Conservation (phyloP, 164 flowering plant species). For the Vitis rupestris region DNA sequence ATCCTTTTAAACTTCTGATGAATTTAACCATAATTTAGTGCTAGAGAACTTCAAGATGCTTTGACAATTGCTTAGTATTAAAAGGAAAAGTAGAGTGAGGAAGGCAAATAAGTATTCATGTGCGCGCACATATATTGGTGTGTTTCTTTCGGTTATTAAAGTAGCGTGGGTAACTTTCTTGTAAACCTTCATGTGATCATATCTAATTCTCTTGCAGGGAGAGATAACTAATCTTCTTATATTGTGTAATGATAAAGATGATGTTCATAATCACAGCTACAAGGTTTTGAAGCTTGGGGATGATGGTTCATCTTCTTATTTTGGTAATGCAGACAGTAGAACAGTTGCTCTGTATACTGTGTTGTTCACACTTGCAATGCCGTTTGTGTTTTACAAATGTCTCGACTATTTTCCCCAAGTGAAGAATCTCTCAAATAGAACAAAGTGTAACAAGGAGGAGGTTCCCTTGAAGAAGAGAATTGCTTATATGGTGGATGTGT, state of each 20-base stretch:
- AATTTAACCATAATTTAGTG: too few relatives aligned
- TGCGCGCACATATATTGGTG: too few relatives aligned
- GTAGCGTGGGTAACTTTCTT: too few relatives aligned
- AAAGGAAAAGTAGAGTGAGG: too few relatives aligned
- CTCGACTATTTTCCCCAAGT: conserved; percentile 61
- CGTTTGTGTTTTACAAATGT: conserved; percentile 65
- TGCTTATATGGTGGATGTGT: conserved; percentile 87
- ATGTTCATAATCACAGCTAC: conserved; percentile 6
- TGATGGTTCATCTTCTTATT: conserved; percentile 20
- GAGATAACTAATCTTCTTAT: conserved; percentile 49
- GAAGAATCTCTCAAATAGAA: conserved; percentile 38
- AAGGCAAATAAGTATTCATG: too few relatives aligned
- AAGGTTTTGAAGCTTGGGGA: conserved; percentile 32
- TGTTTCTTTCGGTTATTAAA: too few relatives aligned
- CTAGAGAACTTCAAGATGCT: too few relatives aligned
- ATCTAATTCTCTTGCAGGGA: conserved; percentile 49
- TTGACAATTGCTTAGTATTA: too few relatives aligned
- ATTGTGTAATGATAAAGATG: conserved; percentile 31
- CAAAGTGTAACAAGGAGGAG: conserved; percentile 56
- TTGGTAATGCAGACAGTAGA: conserved; percentile 44
- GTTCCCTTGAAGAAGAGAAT: conserved; percentile 87
- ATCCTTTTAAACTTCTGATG: too few relatives aligned
- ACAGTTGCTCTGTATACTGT: conserved; percentile 64
- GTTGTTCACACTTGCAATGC: conserved; percentile 50
- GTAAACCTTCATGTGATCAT: too few relatives aligned